Conservation (phyloP, 2,329 filamentous ascomycete species). For the Falciphora oryzae region DNA sequence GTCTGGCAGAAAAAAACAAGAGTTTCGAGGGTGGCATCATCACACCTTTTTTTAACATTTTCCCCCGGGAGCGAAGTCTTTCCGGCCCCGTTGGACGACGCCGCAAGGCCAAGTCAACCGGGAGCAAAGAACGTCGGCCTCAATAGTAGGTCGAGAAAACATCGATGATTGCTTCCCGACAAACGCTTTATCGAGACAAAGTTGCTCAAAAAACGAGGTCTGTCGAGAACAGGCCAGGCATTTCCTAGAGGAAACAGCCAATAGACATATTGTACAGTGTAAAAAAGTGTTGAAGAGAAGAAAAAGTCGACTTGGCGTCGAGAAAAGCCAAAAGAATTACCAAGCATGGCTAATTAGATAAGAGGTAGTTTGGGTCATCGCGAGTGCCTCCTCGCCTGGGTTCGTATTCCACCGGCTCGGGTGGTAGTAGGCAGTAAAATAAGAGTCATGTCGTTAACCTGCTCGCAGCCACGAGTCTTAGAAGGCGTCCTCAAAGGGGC, state of each 20-base stretch:
- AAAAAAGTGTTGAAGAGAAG: neutral
- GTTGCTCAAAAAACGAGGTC: neutral
- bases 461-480: conserved; percentile 24
- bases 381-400: neutral
- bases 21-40: too few species aligned
- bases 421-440: neutral
- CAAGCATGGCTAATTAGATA: neutral
- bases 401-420: neutral
- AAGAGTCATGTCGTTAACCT: neutral
- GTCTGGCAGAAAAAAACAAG: neutral
- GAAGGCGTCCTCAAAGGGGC: conserved; percentile 81
- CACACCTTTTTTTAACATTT: too few species aligned
- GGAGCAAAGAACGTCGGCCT: neutral
- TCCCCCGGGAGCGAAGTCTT: too few species aligned
- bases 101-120: neutral
- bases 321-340: neutral
- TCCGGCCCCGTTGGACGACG: too few species aligned
- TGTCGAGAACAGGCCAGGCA: too few species aligned
- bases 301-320: neutral
- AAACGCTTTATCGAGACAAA: neutral
- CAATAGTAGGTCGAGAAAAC: neutral
- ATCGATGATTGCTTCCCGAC: neutral
- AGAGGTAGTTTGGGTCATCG: neutral
- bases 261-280: neutral
- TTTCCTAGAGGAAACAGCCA: neutral